A percentile compares a stretch with the other conserved stretches of the same genome.
Conservation (phyloP, 208 protist species). For the Wallacemonas sp. region DNA sequence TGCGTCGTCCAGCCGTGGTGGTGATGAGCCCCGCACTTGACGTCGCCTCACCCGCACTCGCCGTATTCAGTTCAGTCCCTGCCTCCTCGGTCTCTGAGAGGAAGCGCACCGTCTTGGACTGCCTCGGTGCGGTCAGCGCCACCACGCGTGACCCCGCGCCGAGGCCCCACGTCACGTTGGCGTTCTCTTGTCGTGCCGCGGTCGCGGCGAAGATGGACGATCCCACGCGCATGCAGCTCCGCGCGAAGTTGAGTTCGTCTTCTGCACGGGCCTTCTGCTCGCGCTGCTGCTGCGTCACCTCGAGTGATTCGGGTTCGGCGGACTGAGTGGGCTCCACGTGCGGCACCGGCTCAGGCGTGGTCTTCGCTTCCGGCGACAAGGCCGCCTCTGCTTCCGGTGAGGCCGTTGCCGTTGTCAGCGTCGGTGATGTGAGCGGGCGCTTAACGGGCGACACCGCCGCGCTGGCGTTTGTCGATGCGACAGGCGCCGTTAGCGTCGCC, state of each 20-base stretch:
- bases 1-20: no score
- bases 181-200: background rate
- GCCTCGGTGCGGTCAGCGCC: background rate
- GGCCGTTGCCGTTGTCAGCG: background rate
- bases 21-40: no score
- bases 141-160: slow-evolving; percentile 43
- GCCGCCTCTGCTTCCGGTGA: no score
- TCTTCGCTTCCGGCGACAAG: no score
- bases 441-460: background rate
- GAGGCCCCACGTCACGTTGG: slow-evolving; percentile 64
- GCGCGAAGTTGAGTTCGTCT: slow-evolving; percentile 15
- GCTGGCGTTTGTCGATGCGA: background rate
- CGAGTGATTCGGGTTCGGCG: no score
- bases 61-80: background rate
- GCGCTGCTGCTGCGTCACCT: background rate
- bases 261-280: background rate
- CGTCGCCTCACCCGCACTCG: no score
- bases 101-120: background rate
- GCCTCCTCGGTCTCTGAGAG: background rate
- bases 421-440: background rate
- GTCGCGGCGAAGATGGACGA: slow-evolving; percentile 6
- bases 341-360: no score
- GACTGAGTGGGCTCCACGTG: no score
- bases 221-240: slow-evolving; percentile 10
- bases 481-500: background rate